These are phyloP conservation scores for Pistacia integerrima DNA, from an alignment of 345 rosid species.

Conservation along the genomic window DNA sequence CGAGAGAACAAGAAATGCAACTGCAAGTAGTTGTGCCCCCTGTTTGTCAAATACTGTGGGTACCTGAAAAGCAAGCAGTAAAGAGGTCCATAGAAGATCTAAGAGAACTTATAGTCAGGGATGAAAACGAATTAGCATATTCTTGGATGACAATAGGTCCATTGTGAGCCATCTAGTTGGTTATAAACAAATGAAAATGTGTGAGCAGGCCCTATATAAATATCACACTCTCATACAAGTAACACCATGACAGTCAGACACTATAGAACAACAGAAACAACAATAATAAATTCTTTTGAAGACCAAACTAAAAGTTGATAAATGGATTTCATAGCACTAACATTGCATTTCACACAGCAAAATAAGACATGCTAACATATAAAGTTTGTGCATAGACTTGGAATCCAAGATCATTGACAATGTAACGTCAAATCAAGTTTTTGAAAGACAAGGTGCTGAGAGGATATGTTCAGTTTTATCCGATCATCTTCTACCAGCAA, in stretches of 20 bases:
- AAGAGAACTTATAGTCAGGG: background rate
- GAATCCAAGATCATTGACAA: background rate
- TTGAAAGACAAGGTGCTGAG: background rate
- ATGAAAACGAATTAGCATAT: background rate
- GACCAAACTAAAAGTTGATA: background rate
- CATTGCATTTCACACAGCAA: background rate
- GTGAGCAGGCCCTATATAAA: background rate
- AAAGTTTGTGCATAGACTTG: background rate
- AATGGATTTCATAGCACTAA: background rate
- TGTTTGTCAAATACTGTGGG: slow-evolving; percentile 91
- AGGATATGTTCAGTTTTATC: background rate
- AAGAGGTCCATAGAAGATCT: slow-evolving; percentile 3
- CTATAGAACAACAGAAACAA: background rate
- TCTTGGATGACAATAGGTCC: background rate
- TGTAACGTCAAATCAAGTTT: background rate
- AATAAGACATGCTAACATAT: background rate
- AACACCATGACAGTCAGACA: background rate
- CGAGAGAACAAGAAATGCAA: slow-evolving; percentile 84
- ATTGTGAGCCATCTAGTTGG: background rate
- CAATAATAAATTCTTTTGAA: background rate
- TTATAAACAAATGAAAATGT: background rate
- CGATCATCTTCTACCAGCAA: background rate
- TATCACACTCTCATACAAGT: background rate
- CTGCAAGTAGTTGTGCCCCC: slow-evolving; percentile 84
- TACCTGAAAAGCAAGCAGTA: slow-evolving; percentile 52